Evolutionary conservation across 306 rosid species (phyloP).

Genomic region (Medicago ruthenica): DNA sequence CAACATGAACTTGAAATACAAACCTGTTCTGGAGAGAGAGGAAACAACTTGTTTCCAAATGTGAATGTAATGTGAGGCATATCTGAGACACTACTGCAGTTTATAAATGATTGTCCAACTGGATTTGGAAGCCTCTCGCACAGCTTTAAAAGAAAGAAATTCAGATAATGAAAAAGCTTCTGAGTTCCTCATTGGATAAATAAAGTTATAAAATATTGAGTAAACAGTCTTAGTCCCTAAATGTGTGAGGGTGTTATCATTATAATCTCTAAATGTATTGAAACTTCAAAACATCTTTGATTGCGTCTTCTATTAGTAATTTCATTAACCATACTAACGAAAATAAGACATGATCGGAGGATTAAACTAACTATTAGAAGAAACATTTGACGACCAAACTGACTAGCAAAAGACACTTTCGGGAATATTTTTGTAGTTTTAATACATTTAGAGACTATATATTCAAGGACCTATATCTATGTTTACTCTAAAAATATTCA

Average conservation of each 20-base stretch:
- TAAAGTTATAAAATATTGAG: not conserved
- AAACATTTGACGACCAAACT: too few relatives aligned
- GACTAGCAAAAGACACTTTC: too few relatives aligned
- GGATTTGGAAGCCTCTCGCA: slow-evolving; percentile 83
- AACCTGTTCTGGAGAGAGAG: slow-evolving; percentile 75
- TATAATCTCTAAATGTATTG: too few relatives aligned
- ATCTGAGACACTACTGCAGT: slow-evolving; percentile 54
- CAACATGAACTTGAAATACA: slow-evolving; percentile 5
- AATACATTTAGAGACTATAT: too few relatives aligned
- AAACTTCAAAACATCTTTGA: not conserved
- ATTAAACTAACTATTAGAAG: too few relatives aligned
- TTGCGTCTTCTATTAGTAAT: not conserved
- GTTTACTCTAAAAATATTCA: not conserved
- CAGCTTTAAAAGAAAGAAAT: slow-evolving; percentile 49
- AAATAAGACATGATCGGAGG: not conserved
- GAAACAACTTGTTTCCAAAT: slow-evolving; percentile 63
- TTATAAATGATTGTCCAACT: slow-evolving; percentile 54
- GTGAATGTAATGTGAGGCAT: slow-evolving; percentile 66
- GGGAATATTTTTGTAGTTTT: too few relatives aligned
- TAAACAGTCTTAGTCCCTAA: too few relatives aligned
- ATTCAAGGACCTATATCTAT: too few relatives aligned
- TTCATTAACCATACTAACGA: too few relatives aligned
- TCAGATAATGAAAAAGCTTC: slow-evolving; percentile 16
- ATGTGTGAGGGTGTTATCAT: too few relatives aligned
- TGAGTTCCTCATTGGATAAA: slow-evolving; percentile 5